phyloP scores from a whole-genome alignment of 2,329 filamentous ascomycete genomes.

The Aspergillus caelatus region DNA sequence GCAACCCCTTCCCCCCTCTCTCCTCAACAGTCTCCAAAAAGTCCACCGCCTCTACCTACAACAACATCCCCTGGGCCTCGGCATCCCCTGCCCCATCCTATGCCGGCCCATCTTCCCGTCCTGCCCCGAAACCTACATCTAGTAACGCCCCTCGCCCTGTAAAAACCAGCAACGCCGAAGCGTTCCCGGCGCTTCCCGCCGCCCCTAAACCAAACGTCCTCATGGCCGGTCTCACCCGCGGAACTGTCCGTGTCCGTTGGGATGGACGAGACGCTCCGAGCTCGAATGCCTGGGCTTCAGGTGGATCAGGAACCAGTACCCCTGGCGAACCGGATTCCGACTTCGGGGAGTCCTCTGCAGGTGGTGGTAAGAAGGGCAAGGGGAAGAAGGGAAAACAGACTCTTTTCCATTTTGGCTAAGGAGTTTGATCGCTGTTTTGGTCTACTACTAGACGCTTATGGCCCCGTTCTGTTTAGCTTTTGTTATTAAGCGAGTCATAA shows the following conservation, averaged over 20 bases:
- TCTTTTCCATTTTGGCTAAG: constrained; percentile 43
- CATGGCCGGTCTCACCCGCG: constrained; percentile 51
- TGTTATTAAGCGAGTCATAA: constrained; percentile 3
- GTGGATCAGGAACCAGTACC: constrained; percentile 27
- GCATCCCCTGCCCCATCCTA: constrained; percentile 24
- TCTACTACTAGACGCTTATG: neutral
- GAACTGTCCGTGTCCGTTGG: constrained; percentile 50
- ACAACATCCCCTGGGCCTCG: constrained; percentile 26
- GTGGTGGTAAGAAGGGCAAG: constrained; percentile 40
- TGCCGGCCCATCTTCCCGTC: constrained; percentile 30
- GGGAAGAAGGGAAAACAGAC: constrained; percentile 46
- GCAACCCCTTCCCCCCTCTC: constrained; percentile 52
- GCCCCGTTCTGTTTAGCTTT: constrained; percentile 4
- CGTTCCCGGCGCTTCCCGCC: constrained; percentile 80
- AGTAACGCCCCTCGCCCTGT: constrained; percentile 26
- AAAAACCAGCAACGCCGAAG: constrained; percentile 51
- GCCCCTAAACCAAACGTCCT: constrained; percentile 70
- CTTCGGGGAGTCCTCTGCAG: constrained; percentile 20
- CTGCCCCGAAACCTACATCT: constrained; percentile 17
- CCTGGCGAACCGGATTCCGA: constrained; percentile 25
- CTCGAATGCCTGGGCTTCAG: constrained; percentile 42
- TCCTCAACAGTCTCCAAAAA: constrained; percentile 27
- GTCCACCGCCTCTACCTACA: constrained; percentile 15
- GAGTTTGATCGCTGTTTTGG: neutral
- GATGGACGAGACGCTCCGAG: constrained; percentile 40